Evolutionary conservation across 805 yeast species (phyloP), one percentile per base, ranked within the genome.

Genomic region (Alloascoidea africana): DNA sequence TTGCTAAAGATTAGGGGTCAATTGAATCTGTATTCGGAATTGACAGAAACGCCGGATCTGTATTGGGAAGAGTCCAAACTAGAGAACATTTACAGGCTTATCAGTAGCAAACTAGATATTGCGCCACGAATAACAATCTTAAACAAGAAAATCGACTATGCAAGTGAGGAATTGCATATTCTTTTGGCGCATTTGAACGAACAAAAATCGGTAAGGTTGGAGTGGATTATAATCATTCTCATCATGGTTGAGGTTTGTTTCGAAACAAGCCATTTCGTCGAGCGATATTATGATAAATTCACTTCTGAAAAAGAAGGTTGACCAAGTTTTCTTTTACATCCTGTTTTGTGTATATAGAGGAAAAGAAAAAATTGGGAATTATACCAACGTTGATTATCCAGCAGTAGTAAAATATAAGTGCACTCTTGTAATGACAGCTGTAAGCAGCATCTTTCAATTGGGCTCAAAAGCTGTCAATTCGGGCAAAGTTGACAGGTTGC

Each of bases 51-150:
- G 0, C 96, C 96, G 0, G 96, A 87, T 53, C 58, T 85, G 33
- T 87, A 86, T 55, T 87, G 96, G 96, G 70, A 84, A 35, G 95
- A 86, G 51, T 94, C 96, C 1, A 73, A 74, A 23, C 60, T 87
- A 38, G 96, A 87, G 51, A 66, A 66, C 38, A 73, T 85, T 5
- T 87, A 84, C 54, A 70, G 75, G 36, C 66, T 71, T 14, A 74
- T 84, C 4, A 79, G 93, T 0, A 68, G 68, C 36, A 71, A 70
- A 16, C 60, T 87, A 39, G 96, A 87, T 48, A 74, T 87, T 18
- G 65, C 67, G 18, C 81, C 89, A 4, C 63, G 96, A 43, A 81
- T 86, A 36, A 64, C 73, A 18, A 84, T 86, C 27, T 59, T 87
- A 52, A 87, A 87, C 54, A 68, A 86, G 38, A 86, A 86, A 53